phyloP scores from a whole-genome alignment of 2,329 filamentous ascomycete genomes.

The Elsinoe necatrix region DNA sequence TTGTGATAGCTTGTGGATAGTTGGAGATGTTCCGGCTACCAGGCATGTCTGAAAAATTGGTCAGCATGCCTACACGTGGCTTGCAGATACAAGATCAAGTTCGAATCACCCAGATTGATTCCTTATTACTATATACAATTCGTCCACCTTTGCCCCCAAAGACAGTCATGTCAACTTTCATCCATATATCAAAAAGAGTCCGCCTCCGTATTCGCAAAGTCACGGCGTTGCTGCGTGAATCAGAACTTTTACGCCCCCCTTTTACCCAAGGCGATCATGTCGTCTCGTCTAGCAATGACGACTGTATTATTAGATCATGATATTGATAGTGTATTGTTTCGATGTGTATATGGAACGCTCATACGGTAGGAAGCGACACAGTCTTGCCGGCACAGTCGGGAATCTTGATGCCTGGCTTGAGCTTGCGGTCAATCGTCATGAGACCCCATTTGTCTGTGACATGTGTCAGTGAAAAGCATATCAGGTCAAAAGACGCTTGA shows the following conservation, averaged over 20 bases:
- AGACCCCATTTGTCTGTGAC: constrained; percentile 95
- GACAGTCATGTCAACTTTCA: constrained; percentile 1
- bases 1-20: neutral
- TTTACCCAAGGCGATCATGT: neutral
- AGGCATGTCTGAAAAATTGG: too few relatives aligned
- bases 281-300: constrained; percentile 6
- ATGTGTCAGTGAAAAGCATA: constrained; percentile 45
- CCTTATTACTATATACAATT: constrained; percentile 10
- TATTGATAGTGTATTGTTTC: neutral
- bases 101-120: neutral
- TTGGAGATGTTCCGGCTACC: too few relatives aligned
- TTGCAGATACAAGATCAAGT: neutral
- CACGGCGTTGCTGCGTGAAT: neutral
- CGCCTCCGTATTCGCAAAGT: neutral
- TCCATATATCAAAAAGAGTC: neutral
- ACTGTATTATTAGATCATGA: constrained; percentile 10
- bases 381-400: constrained; percentile 77
- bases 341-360: neutral
- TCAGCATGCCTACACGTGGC: too few relatives aligned
- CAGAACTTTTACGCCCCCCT: constrained; percentile 3
- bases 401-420: constrained; percentile 78
- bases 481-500: constrained; percentile 20
- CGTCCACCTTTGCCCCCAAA: neutral
- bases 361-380: neutral
- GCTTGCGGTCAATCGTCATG: constrained; percentile 72